Evolutionary conservation across 345 rosid genomes (phyloP), one percentile per base, ranked within the genome.

Genomic region (Trapa incisa): DNA sequence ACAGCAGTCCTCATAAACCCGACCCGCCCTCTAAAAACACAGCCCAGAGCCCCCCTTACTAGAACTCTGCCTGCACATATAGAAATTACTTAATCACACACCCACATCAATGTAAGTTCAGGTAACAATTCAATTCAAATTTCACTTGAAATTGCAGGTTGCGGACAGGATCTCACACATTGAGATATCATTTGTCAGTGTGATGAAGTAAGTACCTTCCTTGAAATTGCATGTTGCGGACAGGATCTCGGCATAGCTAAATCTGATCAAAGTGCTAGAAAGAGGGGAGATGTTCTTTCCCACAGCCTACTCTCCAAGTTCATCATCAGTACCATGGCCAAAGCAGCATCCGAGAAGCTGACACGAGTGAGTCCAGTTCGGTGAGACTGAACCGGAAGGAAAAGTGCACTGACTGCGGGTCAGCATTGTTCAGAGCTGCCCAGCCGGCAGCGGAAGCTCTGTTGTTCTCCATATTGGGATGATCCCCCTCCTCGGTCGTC

Each of bases 1-100:
- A 93, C 84, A 1, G 79, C 69, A 65, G 85, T 84, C 72, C 87
- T 77, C 85, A 88, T 77, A 47, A 92, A 15, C 69, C 97, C 97
- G 68, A 90, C 80, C 86, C 79, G 84, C 29, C 96, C 98, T 62
- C 90, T 85, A 74, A 83, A 93, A 37, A 93, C 98, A 80, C 75
- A 88, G 86, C 98, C 90, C 78, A 81, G 75, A 61, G 97, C 97
- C 74, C 98, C 98, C 81, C 94, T 87, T 63, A 97, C 98, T 84
- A 93, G 75, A 65, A 93, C 89, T 73, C 91, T 88, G n/a, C 89
- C 98, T 93, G 71, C 62, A 70, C 73, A 73, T 74, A 35, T 45
- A 64, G 63, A 58, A 35, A 8, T 67, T 32, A 68, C 47, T 54
- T 22, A 22, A 22, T 22, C 29, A 80, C 68, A 57, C 38, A 76